Conservation (phyloP, 140 eudicot genomes). For the Senecio squalidus region DNA sequence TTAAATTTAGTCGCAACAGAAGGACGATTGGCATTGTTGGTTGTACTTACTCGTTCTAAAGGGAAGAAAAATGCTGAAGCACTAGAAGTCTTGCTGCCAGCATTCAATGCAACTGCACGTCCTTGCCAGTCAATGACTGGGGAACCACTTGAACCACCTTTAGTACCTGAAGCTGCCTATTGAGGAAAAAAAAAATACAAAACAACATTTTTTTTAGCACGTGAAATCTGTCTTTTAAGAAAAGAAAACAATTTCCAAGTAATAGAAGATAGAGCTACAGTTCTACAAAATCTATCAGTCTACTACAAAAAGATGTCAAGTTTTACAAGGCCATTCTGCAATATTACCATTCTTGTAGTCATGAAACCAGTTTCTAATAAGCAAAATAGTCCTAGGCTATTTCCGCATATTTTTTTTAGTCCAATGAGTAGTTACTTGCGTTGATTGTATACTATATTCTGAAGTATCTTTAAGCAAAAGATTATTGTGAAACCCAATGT, state of each 20-base stretch:
- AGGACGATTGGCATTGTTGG: slow-evolving; percentile 2
- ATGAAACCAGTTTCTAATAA: background rate
- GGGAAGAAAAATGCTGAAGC: slow-evolving; percentile 98
- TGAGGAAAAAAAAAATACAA: background rate
- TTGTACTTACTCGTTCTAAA: slow-evolving; percentile 68
- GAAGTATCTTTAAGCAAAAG: background rate
- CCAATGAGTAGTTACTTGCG: background rate
- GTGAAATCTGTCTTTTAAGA: background rate
- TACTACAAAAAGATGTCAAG: slow-evolving; percentile 1
- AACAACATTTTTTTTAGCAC: background rate
- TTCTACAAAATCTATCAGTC: background rate
- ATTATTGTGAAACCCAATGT: background rate
- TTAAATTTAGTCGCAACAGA: background rate
- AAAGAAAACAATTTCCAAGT: background rate
- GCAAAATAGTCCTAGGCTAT: background rate
- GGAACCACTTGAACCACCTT: slow-evolving; percentile 99
- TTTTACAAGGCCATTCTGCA: background rate
- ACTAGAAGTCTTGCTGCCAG: slow-evolving; percentile 88
- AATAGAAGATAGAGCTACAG: background rate
- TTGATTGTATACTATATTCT: background rate
- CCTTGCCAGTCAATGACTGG: slow-evolving; percentile 99
- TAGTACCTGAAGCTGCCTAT: slow-evolving; percentile 99
- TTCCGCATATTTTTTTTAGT: background rate
- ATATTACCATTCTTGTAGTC: background rate
- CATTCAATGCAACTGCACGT: slow-evolving; percentile 97